Conservation (phyloP, 164 flowering plant species). For the Chimonanthus salicifolius region DNA sequence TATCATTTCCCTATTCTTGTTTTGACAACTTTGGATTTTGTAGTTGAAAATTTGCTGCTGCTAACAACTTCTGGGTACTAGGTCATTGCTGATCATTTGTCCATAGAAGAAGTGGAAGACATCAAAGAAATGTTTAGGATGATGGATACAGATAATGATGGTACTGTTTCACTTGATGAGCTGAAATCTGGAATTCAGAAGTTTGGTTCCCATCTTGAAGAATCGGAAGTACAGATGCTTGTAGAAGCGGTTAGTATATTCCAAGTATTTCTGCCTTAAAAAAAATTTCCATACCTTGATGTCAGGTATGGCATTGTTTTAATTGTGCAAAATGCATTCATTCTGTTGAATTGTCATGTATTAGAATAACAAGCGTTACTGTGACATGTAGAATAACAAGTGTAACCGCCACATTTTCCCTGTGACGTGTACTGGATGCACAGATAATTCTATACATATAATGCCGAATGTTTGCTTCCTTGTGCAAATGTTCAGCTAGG, state of each 20-base stretch:
- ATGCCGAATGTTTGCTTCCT: no score
- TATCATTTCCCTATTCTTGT: neutral
- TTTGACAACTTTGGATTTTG: slow-evolving; percentile 3
- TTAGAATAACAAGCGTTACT: neutral
- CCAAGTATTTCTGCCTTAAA: neutral
- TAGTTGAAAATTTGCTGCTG: neutral
- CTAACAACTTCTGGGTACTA: slow-evolving; percentile 15
- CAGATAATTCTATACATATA: no score
- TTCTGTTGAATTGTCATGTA: neutral
- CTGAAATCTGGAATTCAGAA: slow-evolving; percentile 64
- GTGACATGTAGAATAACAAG: no score
- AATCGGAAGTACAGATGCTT: slow-evolving; percentile 81
- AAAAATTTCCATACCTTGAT: no score
- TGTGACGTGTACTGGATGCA: no score
- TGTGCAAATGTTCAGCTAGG: no score
- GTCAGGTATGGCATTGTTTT: no score
- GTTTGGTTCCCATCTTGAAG: slow-evolving; percentile 64
- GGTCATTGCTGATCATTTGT: slow-evolving; percentile 90
- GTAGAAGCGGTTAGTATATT: slow-evolving; percentile 72
- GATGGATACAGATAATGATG: slow-evolving; percentile 78
- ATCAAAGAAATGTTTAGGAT: slow-evolving; percentile 74
- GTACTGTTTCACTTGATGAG: slow-evolving; percentile 65
- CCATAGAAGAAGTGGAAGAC: slow-evolving; percentile 77
- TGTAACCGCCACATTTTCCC: no score
- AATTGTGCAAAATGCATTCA: neutral